Conservation (phyloP, 768 basidiomycete species). For the Hysterangium stoloniferum region DNA sequence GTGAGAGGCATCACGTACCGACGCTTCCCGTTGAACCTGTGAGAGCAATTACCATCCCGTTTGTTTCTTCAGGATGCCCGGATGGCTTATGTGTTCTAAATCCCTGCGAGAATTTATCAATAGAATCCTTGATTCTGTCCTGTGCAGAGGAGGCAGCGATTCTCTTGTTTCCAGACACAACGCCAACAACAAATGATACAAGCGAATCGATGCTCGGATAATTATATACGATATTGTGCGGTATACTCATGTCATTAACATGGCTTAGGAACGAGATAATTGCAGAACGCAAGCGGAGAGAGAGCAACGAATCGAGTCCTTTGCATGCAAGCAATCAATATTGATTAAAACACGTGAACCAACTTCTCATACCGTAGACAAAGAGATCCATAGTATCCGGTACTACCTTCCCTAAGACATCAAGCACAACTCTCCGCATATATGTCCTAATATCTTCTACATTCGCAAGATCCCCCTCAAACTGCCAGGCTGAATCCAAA, state of each 20-base stretch:
- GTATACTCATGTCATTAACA: not conserved
- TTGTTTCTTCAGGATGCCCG: not conserved
- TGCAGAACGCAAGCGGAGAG: not conserved
- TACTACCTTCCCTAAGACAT: not conserved
- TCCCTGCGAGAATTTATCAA: not conserved
- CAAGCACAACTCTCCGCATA: not conserved
- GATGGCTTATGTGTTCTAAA: not conserved
- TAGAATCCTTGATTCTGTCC: not conserved
- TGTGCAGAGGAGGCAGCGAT: not conserved
- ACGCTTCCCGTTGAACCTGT: slow-evolving; percentile 4
- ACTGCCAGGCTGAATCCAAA: not conserved
- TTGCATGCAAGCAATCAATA: not conserved
- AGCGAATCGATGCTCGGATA: slow-evolving; percentile 8
- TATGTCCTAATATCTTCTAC: not conserved
- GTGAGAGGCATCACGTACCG: not conserved
- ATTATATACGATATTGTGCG: slow-evolving; percentile 4
- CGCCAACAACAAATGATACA: not conserved
- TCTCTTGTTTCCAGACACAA: not conserved
- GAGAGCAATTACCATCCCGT: not conserved
- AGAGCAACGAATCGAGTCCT: slow-evolving; percentile 5
- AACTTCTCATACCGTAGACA: not conserved
- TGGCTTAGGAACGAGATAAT: not conserved
- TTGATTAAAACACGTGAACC: not conserved
- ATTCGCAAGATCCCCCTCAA: not conserved
- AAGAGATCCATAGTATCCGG: slow-evolving; percentile 1